Evolutionary conservation across 176 grass and related monocot species (phyloP).

Genomic region (Pharus latifolius): DNA sequence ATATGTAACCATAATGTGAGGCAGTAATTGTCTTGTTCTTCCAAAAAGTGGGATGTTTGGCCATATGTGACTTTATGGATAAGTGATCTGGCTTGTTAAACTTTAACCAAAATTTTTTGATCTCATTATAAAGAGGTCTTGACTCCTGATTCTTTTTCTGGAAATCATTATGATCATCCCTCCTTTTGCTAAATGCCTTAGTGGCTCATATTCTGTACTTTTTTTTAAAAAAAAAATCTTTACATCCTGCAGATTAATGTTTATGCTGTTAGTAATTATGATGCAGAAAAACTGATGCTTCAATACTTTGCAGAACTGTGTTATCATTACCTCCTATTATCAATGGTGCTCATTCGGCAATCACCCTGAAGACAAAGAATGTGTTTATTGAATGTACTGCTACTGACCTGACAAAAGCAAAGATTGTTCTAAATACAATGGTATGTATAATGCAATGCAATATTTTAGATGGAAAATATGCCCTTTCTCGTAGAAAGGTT

Average conservation of each 20-base stretch:
- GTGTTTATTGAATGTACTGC: slow-evolving; percentile 96
- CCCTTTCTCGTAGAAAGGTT: background rate
- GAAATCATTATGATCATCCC: too few species aligned
- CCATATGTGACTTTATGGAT: too few species aligned
- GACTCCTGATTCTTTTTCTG: background rate
- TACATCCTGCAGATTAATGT: too few species aligned
- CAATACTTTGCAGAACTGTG: slow-evolving; percentile 62
- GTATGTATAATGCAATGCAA: slow-evolving; percentile 26
- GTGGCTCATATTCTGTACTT: slow-evolving; percentile 1
- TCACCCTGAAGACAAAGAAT: slow-evolving; percentile 70
- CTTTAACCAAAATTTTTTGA: too few species aligned
- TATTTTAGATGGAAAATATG: background rate
- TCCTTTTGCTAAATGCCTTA: too few species aligned
- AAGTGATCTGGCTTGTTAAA: too few species aligned
- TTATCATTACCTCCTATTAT: slow-evolving; percentile 89
- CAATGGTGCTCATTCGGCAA: slow-evolving; percentile 92
- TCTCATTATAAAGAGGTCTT: too few species aligned
- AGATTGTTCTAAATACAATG: slow-evolving; percentile 97
- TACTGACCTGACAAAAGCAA: slow-evolving; percentile 95
- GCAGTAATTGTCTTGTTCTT: too few species aligned
- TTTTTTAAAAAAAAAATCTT: too few species aligned
- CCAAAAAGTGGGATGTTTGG: too few species aligned
- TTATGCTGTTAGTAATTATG: background rate
- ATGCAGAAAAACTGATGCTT: background rate
- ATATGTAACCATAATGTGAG: too few species aligned